phyloP scores from a whole-genome alignment of 2,329 filamentous ascomycete species.

The Ophiostoma angusticollis region DNA sequence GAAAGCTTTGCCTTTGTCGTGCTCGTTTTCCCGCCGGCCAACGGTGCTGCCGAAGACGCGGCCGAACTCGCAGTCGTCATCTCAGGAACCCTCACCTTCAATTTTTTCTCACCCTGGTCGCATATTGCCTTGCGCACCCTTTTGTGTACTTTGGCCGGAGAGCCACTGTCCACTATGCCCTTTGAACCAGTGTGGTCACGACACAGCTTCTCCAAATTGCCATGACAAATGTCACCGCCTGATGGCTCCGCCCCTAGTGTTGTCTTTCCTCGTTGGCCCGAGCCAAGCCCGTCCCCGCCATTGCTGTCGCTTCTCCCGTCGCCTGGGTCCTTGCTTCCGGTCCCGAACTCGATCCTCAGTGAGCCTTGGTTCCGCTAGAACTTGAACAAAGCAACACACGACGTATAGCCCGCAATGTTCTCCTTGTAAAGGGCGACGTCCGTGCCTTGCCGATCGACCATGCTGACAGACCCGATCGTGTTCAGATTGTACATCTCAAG shows the following conservation, averaged over 20 bases:
- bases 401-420: constrained; percentile 15
- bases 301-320: not conserved
- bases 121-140: too few relatives aligned
- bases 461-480: constrained; percentile 26
- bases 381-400: constrained; percentile 16
- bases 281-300: too few relatives aligned
- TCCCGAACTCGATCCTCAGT: not conserved
- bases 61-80: too few relatives aligned
- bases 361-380: constrained; percentile 11
- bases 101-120: not conserved
- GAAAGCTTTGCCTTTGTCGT: not conserved
- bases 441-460: constrained; percentile 11
- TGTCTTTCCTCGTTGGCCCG: too few relatives aligned
- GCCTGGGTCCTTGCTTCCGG: not conserved
- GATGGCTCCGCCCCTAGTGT: too few relatives aligned
- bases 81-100: not conserved
- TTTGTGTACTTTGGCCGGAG: too few relatives aligned
- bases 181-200: not conserved
- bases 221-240: constrained; percentile 8
- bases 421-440: constrained; percentile 14
- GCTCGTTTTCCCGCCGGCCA: not conserved
- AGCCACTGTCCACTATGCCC: too few relatives aligned
- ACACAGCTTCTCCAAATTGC: constrained; percentile 9
- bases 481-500: constrained; percentile 31
- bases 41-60: not conserved